These are phyloP conservation scores for Huntiella abstrusa DNA, from an alignment of 2,329 filamentous ascomycete species.

Conservation along the genomic window DNA sequence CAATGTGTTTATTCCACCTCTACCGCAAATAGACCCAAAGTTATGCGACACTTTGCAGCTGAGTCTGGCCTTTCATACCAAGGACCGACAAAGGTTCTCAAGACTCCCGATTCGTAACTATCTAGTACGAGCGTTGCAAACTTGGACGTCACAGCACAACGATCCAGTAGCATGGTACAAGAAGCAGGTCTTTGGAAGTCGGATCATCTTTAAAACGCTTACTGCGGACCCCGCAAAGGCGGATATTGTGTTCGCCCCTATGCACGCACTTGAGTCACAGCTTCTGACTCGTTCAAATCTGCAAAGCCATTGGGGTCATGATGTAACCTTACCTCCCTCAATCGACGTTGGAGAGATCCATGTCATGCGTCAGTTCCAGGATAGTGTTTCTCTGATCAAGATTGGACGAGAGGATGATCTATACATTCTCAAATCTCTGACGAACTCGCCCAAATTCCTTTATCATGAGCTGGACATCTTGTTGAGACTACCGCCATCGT, in stretches of 20 bases:
- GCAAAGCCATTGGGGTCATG: constrained; percentile 23
- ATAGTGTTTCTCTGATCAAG: constrained; percentile 37
- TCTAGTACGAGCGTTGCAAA: constrained; percentile 33
- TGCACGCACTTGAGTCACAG: constrained; percentile 34
- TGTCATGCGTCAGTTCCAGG: constrained; percentile 35
- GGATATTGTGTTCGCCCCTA: constrained; percentile 27
- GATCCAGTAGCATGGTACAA: constrained; percentile 22
- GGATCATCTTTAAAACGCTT: constrained; percentile 34
- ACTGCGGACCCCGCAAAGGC: constrained; percentile 28
- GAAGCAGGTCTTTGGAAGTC: constrained; percentile 36
- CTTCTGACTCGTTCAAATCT: constrained; percentile 27
- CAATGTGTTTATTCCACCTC: constrained; percentile 38
- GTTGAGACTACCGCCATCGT: constrained; percentile 24
- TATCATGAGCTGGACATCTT: constrained; percentile 42
- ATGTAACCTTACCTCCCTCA: constrained; percentile 23
- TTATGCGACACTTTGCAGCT: constrained; percentile 30
- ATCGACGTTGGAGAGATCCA: constrained; percentile 32
- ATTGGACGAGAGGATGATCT: constrained; percentile 15
- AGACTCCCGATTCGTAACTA: constrained; percentile 33
- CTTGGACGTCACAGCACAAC: constrained; percentile 24
- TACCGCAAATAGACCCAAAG: constrained; percentile 21
- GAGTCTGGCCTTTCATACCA: constrained; percentile 34
- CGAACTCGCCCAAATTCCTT: constrained; percentile 38
- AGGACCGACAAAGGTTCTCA: constrained; percentile 28
- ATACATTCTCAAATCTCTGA: constrained; percentile 39